A percentile compares a stretch with the other conserved stretches of the same genome.
Conservation (phyloP, 2,329 filamentous ascomycete genomes). For the Cytospora schulzeri region DNA sequence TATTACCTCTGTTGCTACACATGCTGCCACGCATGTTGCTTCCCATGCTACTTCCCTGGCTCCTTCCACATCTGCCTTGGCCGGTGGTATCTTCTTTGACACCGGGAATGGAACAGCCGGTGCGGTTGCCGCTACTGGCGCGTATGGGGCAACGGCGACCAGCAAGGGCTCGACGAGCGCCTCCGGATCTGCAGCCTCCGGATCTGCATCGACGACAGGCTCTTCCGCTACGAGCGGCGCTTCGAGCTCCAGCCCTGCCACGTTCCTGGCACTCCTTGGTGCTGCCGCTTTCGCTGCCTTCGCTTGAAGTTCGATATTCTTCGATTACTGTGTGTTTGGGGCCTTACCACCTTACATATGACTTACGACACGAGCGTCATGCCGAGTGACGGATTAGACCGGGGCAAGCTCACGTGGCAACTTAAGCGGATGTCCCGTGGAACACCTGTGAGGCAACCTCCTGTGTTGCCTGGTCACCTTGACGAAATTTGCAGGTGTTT, state of each 20-base stretch:
- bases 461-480: not conserved
- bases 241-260: conserved; percentile 37
- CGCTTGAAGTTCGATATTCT: conserved; percentile 29
- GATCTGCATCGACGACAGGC: conserved; percentile 27
- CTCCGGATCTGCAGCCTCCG: conserved; percentile 23
- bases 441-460: not conserved
- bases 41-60: not conserved
- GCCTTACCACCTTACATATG: not conserved
- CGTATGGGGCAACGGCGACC: conserved; percentile 26
- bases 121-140: conserved; percentile 23
- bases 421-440: not conserved
- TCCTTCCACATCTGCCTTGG: conserved; percentile 25
- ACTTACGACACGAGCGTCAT: conserved; percentile 6
- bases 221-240: conserved; percentile 37
- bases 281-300: conserved; percentile 34
- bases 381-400: not conserved
- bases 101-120: conserved; percentile 27
- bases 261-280: conserved; percentile 33
- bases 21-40: not conserved
- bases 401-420: not conserved
- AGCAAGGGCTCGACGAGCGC: conserved; percentile 28
- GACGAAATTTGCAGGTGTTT: not conserved
- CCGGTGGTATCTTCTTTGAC: conserved; percentile 26
- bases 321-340: not conserved
- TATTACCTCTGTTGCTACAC: not conserved